Evolutionary conservation across 177 flowering plant genomes (phyloP), one percentile per base, ranked within the genome.

Genomic region (Vitis hybrid): DNA sequence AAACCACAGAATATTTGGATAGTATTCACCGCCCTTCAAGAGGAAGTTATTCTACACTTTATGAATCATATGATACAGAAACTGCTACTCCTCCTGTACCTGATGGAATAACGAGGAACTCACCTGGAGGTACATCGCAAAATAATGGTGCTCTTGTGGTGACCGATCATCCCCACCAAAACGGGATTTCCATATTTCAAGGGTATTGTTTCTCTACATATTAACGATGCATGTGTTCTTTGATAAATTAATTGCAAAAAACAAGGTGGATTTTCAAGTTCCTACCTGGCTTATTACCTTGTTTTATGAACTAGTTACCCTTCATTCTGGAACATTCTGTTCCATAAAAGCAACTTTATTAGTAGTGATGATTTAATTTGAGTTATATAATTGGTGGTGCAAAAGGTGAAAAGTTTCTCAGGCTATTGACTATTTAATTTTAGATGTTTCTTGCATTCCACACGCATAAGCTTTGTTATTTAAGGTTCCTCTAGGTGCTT

Each of bases 151-250:
- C 67, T 70, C 55, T 75, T 50, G 83, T 72, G 49, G 79, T 50
- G 66, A 73, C 90, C 64, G 62, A 73, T 74, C 73, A 39, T 14
- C 71, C 71, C n/a, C 72, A 52, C 15, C 77, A 69, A 66, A 83
- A 76, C 77, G 91, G 97, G 26, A 53, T 82, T 77, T 81, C 96
- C 67, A 72, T 94, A 18, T 91, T 94, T 67, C 90, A 88, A 75
- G 84, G 99, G 99, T 94, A 89, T 55, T 55, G 55, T 13, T 74
- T 68, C 39, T 39, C 8, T 66, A 11, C 55, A 5, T 55, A 39
- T 62, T 68, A 12, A 19, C 12, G 0, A 14, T 70, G 31, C n/a
- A 13, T 39, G 18, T 50, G 33, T 6, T 14, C 13, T 31, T 22
- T 53, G 62, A 64, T 5, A 53, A 53, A 6, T 53, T 14, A 53